Conservation (phyloP, 2,329 filamentous ascomycete species). For the Colletotrichum tamarilloi region DNA sequence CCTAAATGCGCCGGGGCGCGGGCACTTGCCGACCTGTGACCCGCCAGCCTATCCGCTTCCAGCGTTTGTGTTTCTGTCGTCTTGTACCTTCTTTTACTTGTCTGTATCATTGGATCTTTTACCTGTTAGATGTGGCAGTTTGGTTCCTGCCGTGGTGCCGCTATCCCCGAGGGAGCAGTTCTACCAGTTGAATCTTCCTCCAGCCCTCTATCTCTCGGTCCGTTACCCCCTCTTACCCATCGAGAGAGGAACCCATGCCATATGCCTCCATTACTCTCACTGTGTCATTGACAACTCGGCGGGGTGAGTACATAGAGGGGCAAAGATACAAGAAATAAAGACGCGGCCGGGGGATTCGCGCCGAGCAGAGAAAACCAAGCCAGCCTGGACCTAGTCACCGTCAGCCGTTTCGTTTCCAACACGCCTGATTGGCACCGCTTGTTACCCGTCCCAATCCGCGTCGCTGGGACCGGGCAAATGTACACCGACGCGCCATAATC, state of each 20-base stretch:
- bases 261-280: neutral
- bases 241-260: too few species aligned
- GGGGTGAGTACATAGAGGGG: too few species aligned
- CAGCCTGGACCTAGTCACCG: slow-evolving; percentile 8
- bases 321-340: neutral
- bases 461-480: slow-evolving; percentile 32
- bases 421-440: slow-evolving; percentile 31
- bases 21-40: neutral
- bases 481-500: slow-evolving; percentile 18
- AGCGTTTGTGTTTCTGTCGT: neutral
- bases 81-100: too few species aligned
- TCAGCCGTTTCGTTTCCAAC: neutral
- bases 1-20: neutral
- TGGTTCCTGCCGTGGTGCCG: neutral
- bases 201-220: neutral
- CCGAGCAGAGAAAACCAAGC: neutral
- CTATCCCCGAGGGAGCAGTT: slow-evolving; percentile 7
- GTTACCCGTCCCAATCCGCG: slow-evolving; percentile 27
- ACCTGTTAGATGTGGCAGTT: neutral
- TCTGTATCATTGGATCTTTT: neutral
- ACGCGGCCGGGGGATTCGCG: neutral
- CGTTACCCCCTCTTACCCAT: neutral
- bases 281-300: neutral
- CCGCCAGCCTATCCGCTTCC: slow-evolving; percentile 16
- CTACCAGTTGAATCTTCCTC: neutral